phyloP scores from a whole-genome alignment of 495 filamentous ascomycete genomes.

The Penicillium robsamsonii region DNA sequence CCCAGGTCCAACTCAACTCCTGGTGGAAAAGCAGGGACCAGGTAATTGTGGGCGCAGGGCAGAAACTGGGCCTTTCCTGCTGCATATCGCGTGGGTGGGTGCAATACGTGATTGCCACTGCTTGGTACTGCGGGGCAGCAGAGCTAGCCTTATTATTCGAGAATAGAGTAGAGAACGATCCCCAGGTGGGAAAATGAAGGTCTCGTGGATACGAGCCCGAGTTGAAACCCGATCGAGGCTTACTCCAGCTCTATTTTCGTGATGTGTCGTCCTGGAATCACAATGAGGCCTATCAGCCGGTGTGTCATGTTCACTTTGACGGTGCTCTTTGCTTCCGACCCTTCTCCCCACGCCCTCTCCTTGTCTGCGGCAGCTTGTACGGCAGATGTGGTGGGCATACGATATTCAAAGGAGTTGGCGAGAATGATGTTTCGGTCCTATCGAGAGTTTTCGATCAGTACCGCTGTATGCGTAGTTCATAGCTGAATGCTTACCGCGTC shows the following conservation, averaged over 20 bases:
- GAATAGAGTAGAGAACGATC: conserved; percentile 1
- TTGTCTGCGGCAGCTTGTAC: conserved; percentile 41
- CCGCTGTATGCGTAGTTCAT: neutral
- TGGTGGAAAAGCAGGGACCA: conserved; percentile 12
- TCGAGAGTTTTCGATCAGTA: conserved; percentile 6
- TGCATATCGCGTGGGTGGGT: conserved; percentile 6
- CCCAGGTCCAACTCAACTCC: conserved; percentile 16
- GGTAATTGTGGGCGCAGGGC: conserved; percentile 6
- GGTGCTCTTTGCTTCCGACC: conserved; percentile 23
- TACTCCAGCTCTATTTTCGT: conserved; percentile 87
- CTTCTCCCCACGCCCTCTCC: conserved; percentile 22
- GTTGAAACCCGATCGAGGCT: conserved; percentile 15
- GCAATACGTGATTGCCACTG: neutral
- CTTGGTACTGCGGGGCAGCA: conserved; percentile 2
- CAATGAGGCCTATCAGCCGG: conserved; percentile 84
- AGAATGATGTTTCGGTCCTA: conserved; percentile 86
- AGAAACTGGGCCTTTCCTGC: conserved; percentile 6
- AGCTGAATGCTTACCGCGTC: conserved; percentile 63
- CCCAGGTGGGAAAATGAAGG: conserved; percentile 20
- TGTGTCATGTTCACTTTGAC: conserved; percentile 72
- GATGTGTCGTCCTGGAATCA: conserved; percentile 83
- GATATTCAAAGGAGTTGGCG: conserved; percentile 81
- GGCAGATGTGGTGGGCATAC: conserved; percentile 58
- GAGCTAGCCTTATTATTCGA: conserved; percentile 14
- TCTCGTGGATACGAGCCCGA: conserved; percentile 27